Base-by-base conservation (phyloP, 345 rosid species). In the Camelina sativa region DNA sequence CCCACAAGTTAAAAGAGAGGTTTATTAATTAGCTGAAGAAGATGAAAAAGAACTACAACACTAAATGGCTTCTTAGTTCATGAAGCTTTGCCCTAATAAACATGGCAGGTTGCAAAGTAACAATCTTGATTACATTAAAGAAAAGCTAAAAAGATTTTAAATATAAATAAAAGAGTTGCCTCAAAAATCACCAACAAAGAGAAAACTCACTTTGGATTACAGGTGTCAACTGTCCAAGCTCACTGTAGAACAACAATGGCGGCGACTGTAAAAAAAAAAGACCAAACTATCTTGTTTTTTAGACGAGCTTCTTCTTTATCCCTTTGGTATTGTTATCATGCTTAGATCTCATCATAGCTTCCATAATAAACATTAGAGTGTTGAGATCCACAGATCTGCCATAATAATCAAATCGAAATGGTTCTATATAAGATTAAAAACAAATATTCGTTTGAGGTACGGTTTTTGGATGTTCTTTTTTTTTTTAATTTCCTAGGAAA, bases 181-280 rank as follows among this genome's bases (percentile, higher is more conserved):
- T 77, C 76, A 77, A 77, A 57, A 77, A 77, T 77, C 62, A 50
- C 55, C 72, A 77, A 77, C 80, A 71, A 28, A 63, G 25, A 56
- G 61, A 71, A 28, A 71, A 71, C 80, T 77, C 76, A 77, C 76
- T 77, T 50, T 65, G 76, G 32, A 48, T 71, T 55, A 77, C 80
- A 77, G 80, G 80, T 77, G 80, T 77, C 80, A 77, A 62, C 52
- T 76, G 80, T 69, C 73, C 32, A 69, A 65, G 68, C 67, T 77
- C 54, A 77, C 13, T 71, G 22, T 17, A 56, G 62, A 69, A 71
- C 80, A 71, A 76, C 80, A 71, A 77, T 77, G 76, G 80, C 72
- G 67, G 76, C 72, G 11, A 64, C 53, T 44, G 19, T 2, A 38
- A 11, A 52, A 50, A 15, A 43, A 4, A 4, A 43, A 11, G 15